Evolutionary conservation across 169 alveolate species (phyloP).

Genomic region (Cryptosporidium xiaoi): DNA sequence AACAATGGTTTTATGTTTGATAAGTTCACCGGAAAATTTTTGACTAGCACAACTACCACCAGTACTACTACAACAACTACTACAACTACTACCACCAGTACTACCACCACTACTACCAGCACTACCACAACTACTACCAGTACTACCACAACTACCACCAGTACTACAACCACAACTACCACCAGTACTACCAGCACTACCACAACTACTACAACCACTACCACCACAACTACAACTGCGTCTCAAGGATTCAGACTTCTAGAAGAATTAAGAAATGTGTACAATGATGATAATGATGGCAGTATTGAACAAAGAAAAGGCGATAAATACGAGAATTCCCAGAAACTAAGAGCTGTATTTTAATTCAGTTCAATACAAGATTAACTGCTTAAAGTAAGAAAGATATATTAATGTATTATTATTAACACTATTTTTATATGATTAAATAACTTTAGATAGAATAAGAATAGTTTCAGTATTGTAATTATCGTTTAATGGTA

Average conservation of each 20-base stretch:
- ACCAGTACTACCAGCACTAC: slow-evolving; percentile 12
- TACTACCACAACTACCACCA: slow-evolving; percentile 21
- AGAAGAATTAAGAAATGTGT: too few species aligned
- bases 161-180: slow-evolving; percentile 27
- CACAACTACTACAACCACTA: not conserved
- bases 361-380: too few species aligned
- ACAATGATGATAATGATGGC: too few species aligned
- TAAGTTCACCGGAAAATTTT: slow-evolving; percentile 20
- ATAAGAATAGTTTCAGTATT: too few species aligned
- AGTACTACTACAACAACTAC: slow-evolving; percentile 11
- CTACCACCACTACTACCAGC: slow-evolving; percentile 3
- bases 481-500: too few species aligned
- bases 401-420: too few species aligned
- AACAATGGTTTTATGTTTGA: slow-evolving; percentile 11
- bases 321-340: too few species aligned
- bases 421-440: too few species aligned
- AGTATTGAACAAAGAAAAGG: too few species aligned
- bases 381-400: too few species aligned
- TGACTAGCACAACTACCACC: not conserved
- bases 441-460: too few species aligned
- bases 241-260: not conserved
- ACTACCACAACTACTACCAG: not conserved
- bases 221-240: not conserved
- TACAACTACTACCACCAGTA: not conserved
- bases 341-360: too few species aligned